Conservation (phyloP, 148 eudicot species). For the Chenopodium quinoa region DNA sequence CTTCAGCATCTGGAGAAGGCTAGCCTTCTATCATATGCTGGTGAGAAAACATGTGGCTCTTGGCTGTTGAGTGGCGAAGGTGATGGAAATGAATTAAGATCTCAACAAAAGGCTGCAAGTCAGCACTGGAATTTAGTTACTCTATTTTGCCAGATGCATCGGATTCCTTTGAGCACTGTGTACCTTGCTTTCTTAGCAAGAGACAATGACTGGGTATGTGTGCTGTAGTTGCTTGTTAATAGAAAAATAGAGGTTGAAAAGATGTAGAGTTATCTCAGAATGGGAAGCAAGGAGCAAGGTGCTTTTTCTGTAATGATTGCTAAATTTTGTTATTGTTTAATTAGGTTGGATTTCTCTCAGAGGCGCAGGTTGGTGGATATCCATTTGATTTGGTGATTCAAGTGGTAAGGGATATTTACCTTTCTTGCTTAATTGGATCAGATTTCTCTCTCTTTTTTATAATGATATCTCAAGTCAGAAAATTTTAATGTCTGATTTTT, state of each 20-base stretch:
- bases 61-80: constrained; percentile 82
- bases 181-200: constrained; percentile 78
- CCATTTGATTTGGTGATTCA: constrained; percentile 66
- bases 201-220: constrained; percentile 92
- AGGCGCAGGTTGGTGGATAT: constrained; percentile 91
- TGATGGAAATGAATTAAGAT: constrained; percentile 86
- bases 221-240: constrained; percentile 12
- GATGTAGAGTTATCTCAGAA: not conserved
- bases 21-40: constrained; percentile 53
- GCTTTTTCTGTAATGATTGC: constrained; percentile 1
- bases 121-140: constrained; percentile 88
- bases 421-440: constrained; percentile 16
- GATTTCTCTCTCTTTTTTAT: constrained; percentile 6
- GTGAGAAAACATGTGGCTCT: constrained; percentile 77
- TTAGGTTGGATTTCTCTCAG: constrained; percentile 88
- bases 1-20: constrained; percentile 89
- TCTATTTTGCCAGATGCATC: constrained; percentile 83
- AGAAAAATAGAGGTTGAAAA: not conserved
- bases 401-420: constrained; percentile 50
- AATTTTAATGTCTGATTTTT: not conserved
- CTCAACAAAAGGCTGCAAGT: constrained; percentile 84
- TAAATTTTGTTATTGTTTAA: constrained; percentile 20
- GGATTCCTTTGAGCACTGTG: constrained; percentile 72
- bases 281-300: not conserved
- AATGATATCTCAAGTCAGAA: not conserved